Evolutionary conservation across 2,329 filamentous ascomycete species (phyloP).

Genomic region (Phyllosticta ampelicida): DNA sequence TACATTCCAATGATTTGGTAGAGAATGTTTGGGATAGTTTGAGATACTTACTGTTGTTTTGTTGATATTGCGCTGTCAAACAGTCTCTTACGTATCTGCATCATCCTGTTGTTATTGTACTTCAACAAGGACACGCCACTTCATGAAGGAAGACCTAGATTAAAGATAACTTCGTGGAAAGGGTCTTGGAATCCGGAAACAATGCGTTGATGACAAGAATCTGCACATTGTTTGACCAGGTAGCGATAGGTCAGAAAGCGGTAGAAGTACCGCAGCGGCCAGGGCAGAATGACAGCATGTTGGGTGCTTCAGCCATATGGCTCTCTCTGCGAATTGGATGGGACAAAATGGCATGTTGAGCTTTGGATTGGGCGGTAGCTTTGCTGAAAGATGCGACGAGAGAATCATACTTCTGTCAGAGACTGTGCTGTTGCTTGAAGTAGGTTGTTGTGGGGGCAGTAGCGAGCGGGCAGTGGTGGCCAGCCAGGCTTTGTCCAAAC

Average conservation of each 20-base stretch:
- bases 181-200: background rate
- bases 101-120: background rate
- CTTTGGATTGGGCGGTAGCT: too few relatives aligned
- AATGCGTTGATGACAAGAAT: too few relatives aligned
- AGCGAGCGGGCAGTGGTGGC: background rate
- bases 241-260: background rate
- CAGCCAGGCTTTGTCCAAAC: background rate
- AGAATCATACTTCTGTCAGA: background rate
- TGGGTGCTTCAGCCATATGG: too few relatives aligned
- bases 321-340: too few relatives aligned
- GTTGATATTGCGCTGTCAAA: background rate
- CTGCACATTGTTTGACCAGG: background rate
- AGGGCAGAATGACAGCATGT: too few relatives aligned
- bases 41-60: too few relatives aligned
- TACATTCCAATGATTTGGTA: background rate
- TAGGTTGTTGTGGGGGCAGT: background rate
- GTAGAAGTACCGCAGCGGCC: background rate
- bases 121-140: background rate
- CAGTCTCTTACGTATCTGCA: background rate
- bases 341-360: too few relatives aligned
- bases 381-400: too few relatives aligned
- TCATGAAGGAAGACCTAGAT: background rate
- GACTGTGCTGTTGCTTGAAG: too few relatives aligned
- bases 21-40: too few relatives aligned
- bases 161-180: background rate